phyloP scores from a whole-genome alignment of 2,329 filamentous ascomycete genomes.

The Arthrobotrys conoides region DNA sequence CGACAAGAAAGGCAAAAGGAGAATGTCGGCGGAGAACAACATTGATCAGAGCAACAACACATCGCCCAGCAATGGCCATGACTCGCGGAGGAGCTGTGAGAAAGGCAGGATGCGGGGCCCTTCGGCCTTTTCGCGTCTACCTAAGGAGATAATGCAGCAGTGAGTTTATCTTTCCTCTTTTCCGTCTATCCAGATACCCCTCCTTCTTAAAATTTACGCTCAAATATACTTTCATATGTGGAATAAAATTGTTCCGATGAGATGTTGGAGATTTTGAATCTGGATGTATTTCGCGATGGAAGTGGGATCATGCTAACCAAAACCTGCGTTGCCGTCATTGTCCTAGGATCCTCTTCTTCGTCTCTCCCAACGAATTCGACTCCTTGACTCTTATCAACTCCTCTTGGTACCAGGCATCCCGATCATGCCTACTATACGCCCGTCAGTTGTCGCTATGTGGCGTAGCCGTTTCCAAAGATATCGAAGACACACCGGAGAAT shows the following conservation, averaged over 20 bases:
- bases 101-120: constrained; percentile 30
- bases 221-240: neutral
- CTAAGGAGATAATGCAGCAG: constrained; percentile 80
- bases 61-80: constrained; percentile 33
- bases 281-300: constrained; percentile 40
- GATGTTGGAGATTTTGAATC: constrained; percentile 34
- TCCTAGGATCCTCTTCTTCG: constrained; percentile 73
- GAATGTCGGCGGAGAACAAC: constrained; percentile 56
- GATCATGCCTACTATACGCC: constrained; percentile 75
- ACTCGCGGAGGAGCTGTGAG: constrained; percentile 40
- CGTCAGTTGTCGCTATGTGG: constrained; percentile 75
- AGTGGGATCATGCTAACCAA: neutral
- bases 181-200: neutral
- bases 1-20: constrained; percentile 61
- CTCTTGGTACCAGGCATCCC: constrained; percentile 76
- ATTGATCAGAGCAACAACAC: constrained; percentile 26
- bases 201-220: neutral
- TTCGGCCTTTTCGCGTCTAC: constrained; percentile 73
- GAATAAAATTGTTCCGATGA: neutral
- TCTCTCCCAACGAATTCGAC: constrained; percentile 76
- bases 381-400: constrained; percentile 77
- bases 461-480: constrained; percentile 71
- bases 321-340: constrained; percentile 23
- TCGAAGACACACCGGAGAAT: constrained; percentile 68
- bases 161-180: constrained; percentile 67